These are phyloP conservation scores for Agaricus sinodeliciosus DNA, from an alignment of 768 basidiomycete species.

Conservation along the genomic window DNA sequence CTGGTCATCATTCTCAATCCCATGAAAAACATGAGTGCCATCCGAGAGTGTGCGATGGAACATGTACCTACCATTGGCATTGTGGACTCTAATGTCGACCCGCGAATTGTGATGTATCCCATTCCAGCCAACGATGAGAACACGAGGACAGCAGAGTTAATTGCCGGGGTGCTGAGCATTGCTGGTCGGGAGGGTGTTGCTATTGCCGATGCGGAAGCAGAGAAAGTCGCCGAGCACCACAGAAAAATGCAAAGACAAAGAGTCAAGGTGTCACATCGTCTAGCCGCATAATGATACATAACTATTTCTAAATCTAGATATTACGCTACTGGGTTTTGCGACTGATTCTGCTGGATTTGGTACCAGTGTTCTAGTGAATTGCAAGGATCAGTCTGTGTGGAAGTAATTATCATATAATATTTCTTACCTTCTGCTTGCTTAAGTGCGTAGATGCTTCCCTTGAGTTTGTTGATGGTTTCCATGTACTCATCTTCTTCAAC, in stretches of 20 bases:
- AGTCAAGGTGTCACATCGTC: conserved; percentile 12
- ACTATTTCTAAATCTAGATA: conserved; percentile 13
- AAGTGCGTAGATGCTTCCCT: conserved; percentile 79
- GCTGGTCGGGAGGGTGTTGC: conserved; percentile 74
- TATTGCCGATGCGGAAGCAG: conserved; percentile 26
- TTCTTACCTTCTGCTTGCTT: conserved; percentile 79
- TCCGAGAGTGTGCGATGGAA: conserved; percentile 84
- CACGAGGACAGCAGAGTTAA: conserved; percentile 81
- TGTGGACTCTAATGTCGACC: conserved; percentile 93
- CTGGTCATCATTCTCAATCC: conserved; percentile 91
- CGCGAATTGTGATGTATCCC: conserved; percentile 93
- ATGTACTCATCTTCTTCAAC: conserved; percentile 96
- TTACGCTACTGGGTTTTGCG: conserved; percentile 17
- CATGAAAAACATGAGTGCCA: conserved; percentile 72
- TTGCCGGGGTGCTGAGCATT: conserved; percentile 84
- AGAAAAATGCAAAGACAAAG: conserved; percentile 20
- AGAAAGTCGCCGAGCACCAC: conserved; percentile 23
- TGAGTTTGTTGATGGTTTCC: conserved; percentile 94
- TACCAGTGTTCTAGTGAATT: conserved; percentile 57
- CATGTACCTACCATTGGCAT: conserved; percentile 93
- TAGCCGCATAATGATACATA: conserved; percentile 14
- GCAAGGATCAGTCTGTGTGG: conserved; percentile 14
- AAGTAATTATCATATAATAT: neutral
- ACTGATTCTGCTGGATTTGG: conserved; percentile 47
- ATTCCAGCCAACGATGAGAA: conserved; percentile 99